Base-by-base conservation (phyloP, 257 asterid species). In the Haberlea rhodopensis region DNA sequence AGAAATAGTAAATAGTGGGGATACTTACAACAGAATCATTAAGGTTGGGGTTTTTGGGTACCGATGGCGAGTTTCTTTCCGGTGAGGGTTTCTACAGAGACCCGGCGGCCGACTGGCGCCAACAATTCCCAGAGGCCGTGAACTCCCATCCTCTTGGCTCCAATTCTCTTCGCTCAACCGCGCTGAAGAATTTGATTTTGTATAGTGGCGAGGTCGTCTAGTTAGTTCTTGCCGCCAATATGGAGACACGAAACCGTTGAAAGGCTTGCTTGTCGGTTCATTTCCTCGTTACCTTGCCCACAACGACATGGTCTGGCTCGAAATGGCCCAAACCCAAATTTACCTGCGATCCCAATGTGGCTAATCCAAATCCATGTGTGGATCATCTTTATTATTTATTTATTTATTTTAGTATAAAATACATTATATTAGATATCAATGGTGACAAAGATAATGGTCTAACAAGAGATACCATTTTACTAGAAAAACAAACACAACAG, bases 31-130 rank as follows among this genome's bases (percentile, higher is more conserved):
- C 15, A 37, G 24, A 31, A 25, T 6, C 28, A 23, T 26, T 68
- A 74, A 81, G 78, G 79, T 76, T 69, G 63, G 80, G 77, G 70
- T 27, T 66, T 64, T 43, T 46, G n/a, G 55, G n/a, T 79, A 91
- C 98, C 96, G 65, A 91, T 91, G 19, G 96, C 96, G 76, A 91
- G 92, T 71, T 80, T 87, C 60, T 85, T 89, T 0, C 98, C 96
- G 72, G 96, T 75, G 31, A 91, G 96, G 60, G 96, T 91, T 76
- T 91, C 98, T 57, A 91, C 96, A 23, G 98, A 91, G 31, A 91
- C 98, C 49, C 98, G 94, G 71, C 98, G 96, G 60, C 98, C 98
- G 72, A 87, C 96, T 56, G 98, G 98, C 60, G 98, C 87, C 24
- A 91, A 77, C 65, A 91, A 95, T 32, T 91, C 96, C 98, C 98